Evolutionary conservation across 1,284 basidiomycete genomes (phyloP), one percentile per base, ranked within the genome.

Genomic region (Polyporus tsugae): DNA sequence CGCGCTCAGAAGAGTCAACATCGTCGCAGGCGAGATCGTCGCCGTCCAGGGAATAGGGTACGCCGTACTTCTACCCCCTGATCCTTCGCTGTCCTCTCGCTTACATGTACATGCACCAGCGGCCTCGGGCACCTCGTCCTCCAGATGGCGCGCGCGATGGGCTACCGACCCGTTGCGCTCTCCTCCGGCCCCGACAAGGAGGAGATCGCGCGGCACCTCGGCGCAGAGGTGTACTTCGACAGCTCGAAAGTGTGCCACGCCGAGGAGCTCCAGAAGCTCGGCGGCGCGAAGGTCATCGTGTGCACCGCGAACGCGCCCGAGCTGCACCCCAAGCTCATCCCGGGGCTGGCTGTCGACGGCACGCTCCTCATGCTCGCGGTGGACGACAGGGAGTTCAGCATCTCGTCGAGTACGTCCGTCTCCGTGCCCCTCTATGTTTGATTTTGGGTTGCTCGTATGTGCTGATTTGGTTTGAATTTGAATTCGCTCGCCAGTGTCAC

Each of bases 251-350:
- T 68, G n/a, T 67, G 75, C 57, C 67, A 69, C 39, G 78, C 75
- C 17, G 78, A 77, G 46, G 77, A 76, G 38, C 73, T 83, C 17
- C 76, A 80, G 64, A 77, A 79, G 74, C 74, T 82, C 46, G 82
- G 82, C 11, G 82, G 80, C 13, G 81, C 81, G 4, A 77, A 77
- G 42, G 55, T 79, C 44, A 77, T 81, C 60, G 64, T 82, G 19
- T 79, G 76, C 66, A 82, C 81, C 15, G 81, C 80, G 6, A 80
- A 79, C 15, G 75, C 74, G 52, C 72, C 79, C 0, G 73, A 79
- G 22, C 71, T 74, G 55, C 77, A 80, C 53, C 68, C 74, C 35
- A 72, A 70, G 6, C 72, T 83, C 17, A 66, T 82, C 29, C 63
- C 69, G 11, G 80, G 79, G 0, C 77, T 82, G 61, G 75, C 73